Evolutionary conservation across 352 stramenopile genomes (phyloP), one percentile per base, ranked within the genome.

Genomic region (Globisporangium orthogonon): DNA sequence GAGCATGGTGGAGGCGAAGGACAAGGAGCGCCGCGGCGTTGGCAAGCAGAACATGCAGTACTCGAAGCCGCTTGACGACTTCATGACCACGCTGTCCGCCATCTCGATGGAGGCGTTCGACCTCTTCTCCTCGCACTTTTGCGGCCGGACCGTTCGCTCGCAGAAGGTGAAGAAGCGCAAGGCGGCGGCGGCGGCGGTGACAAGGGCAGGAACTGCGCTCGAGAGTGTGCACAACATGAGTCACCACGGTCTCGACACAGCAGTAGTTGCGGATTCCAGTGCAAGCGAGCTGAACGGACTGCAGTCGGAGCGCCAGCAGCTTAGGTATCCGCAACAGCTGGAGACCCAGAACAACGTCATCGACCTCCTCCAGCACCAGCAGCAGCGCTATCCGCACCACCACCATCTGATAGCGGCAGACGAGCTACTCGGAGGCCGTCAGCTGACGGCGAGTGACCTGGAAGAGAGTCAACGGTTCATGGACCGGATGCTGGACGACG

Each of bases 41-140:
- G 83, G 83, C 29, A 93, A 90, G 63, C 83, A 93, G 46, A 93
- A 93, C 56, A 93, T 91, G 83, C 73, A 86, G 63, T 93, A 93
- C 60, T 73, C 83, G 0, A 68, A 66, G 53, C 61, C 77, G 7
- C 57, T 93, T 55, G 83, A 93, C 52, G 77, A 77, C 10, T 93
- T 93, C 40, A 86, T 93, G 77, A 69, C 74, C 40, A 63, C 64
- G 13, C 66, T 93, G 31, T 62, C 78, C 1, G 61, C 71, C n/a
- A 62, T 87, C 44, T 91, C 83, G 0, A 77, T 82, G 50, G 75
- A 87, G 15, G 81, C 81, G 9, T 90, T 91, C 18, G 83, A 93
- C 52, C 57, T 90, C n/a, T 93, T 93, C 53, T 66, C 81, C 13
- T 55, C 68, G 17, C 67, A 90, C 18, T 89, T 93, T 53, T 91